These are phyloP conservation scores for Fraxinus floribunda DNA, from an alignment of 305 asterid species.

Conservation along the genomic window DNA sequence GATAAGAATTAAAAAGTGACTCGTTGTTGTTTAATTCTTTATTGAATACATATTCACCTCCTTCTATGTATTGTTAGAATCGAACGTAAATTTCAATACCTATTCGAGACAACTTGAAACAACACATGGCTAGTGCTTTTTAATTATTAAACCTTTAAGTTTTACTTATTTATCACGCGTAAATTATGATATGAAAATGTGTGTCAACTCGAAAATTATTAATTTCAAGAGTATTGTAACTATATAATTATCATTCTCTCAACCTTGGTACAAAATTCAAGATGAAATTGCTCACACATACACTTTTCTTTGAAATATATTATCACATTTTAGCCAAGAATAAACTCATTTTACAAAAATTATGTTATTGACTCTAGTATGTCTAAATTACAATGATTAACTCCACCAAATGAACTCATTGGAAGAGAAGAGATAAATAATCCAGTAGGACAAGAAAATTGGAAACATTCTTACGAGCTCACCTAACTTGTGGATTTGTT, in stretches of 20 bases:
- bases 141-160: background rate
- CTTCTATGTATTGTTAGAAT: no score
- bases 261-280: background rate
- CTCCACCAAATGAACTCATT: background rate
- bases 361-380: background rate
- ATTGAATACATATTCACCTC: no score
- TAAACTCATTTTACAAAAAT: background rate
- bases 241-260: background rate
- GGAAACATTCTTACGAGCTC: background rate
- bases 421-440: background rate
- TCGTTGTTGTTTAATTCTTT: no score
- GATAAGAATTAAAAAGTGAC: no score
- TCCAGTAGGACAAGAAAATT: background rate
- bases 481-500: background rate
- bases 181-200: background rate
- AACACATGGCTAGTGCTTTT: background rate
- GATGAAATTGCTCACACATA: background rate
- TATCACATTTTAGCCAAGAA: background rate
- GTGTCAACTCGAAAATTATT: background rate
- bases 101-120: background rate
- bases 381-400: background rate
- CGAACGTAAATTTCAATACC: no score
- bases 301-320: background rate
- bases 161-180: background rate
- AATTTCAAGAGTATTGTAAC: background rate